A percentile compares a stretch with the other conserved stretches of the same genome.
Conservation (phyloP, 306 rosid species). For the Prunus fruticosa region DNA sequence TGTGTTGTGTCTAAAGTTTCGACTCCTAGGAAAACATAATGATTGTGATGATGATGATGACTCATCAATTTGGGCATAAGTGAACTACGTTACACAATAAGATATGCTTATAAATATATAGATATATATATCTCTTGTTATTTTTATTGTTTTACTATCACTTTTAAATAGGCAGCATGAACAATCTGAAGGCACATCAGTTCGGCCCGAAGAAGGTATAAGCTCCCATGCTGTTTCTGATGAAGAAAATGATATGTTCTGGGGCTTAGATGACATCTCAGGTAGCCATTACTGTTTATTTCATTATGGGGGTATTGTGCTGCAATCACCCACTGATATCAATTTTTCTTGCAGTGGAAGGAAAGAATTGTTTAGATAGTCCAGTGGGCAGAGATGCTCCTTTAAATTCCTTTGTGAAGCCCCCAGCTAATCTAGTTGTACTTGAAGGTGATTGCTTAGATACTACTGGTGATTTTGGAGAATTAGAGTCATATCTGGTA, state of each 20-base stretch:
- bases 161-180: conserved; percentile 64
- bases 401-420: conserved; percentile 61
- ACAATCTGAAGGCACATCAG: conserved; percentile 54
- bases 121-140: not conserved
- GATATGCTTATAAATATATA: not conserved
- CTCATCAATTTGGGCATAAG: not conserved
- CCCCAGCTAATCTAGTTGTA: conserved; percentile 91
- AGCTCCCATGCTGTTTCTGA: conserved; percentile 41
- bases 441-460: conserved; percentile 98
- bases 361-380: conserved; percentile 59
- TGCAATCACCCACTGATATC: conserved; percentile 17
- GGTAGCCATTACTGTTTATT: conserved; percentile 43
- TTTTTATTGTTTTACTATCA: not conserved
- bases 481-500: conserved; percentile 94
- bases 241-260: conserved; percentile 69
- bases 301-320: not conserved
- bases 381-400: conserved; percentile 45
- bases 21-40: not conserved
- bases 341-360: conserved; percentile 63
- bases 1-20: not conserved
- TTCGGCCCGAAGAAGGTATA: conserved; percentile 45
- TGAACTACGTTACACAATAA: not conserved
- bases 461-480: conserved; percentile 77
- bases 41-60: not conserved
- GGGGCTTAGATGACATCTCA: conserved; percentile 78